Percentiles rank a stretch among this genome's conserved stretches.
Evolutionary conservation across 1,139 yeast genomes (phyloP).

Genomic region (Yamadazyma songkhlaensis): DNA sequence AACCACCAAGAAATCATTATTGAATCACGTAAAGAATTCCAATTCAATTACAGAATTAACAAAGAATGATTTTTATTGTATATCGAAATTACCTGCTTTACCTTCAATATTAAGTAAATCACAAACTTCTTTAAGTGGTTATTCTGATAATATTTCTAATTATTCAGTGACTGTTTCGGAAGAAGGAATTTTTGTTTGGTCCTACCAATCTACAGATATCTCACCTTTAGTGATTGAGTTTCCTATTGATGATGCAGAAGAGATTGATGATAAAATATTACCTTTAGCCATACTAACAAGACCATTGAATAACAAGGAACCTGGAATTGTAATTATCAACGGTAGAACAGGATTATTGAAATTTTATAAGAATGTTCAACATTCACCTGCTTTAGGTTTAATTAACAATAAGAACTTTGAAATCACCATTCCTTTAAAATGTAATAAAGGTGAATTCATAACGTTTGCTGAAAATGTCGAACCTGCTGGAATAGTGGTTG

Average conservation of each 20-base stretch:
- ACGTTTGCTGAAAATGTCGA: conserved; percentile 61
- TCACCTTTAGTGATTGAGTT: conserved; percentile 57
- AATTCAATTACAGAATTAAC: conserved; percentile 35
- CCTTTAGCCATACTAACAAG: conserved; percentile 65
- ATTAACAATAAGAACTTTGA: conserved; percentile 43
- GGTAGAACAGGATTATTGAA: conserved; percentile 53
- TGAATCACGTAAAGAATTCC: neutral
- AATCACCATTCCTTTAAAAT: conserved; percentile 33
- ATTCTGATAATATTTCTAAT: conserved; percentile 51
- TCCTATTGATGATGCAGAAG: conserved; percentile 23
- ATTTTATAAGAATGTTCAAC: conserved; percentile 67
- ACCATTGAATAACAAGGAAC: conserved; percentile 65
- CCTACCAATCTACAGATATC: conserved; percentile 57
- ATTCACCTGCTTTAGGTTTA: conserved; percentile 66
- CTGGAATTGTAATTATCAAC: conserved; percentile 65
- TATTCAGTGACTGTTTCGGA: conserved; percentile 55
- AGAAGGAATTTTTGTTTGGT: conserved; percentile 64
- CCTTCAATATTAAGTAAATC: conserved; percentile 40
- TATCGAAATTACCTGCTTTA: conserved; percentile 56
- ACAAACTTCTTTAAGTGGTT: conserved; percentile 36
- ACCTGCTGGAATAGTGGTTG: conserved; percentile 70
- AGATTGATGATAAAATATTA: conserved; percentile 10
- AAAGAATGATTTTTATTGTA: conserved; percentile 57
- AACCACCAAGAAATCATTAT: conserved; percentile 1
- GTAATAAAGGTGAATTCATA: conserved; percentile 51